These are phyloP conservation scores for Pulveroboletus sp. DNA, from an alignment of 768 basidiomycete species.

Conservation along the genomic window DNA sequence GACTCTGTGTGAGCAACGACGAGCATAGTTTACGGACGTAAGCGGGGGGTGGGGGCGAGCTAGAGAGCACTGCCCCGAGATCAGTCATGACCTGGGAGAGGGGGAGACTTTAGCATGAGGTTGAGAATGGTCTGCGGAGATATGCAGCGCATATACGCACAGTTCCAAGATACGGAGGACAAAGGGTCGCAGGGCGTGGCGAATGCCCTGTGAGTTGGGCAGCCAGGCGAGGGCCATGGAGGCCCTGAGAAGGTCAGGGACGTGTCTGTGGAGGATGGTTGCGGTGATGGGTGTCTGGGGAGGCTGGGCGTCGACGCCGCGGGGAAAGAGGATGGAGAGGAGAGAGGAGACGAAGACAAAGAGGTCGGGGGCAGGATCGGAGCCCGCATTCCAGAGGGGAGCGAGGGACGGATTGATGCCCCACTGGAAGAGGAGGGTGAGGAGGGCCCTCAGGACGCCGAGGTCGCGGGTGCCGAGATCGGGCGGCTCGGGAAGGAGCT, in stretches of 20 bases:
- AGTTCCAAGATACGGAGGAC: constrained; percentile 55
- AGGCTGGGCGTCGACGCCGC: constrained; percentile 43
- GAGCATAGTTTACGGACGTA: constrained; percentile 59
- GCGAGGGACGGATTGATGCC: constrained; percentile 52
- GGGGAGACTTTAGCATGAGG: constrained; percentile 42
- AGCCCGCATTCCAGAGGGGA: constrained; percentile 33
- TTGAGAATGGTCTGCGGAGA: constrained; percentile 9
- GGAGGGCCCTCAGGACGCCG: constrained; percentile 53
- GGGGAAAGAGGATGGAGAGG: constrained; percentile 50
- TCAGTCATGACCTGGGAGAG: constrained; percentile 63
- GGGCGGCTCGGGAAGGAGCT: constrained; percentile 36
- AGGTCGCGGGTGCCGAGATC: constrained; percentile 66
- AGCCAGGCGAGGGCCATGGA: constrained; percentile 71
- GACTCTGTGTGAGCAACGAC: constrained; percentile 63
- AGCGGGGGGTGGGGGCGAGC: constrained; percentile 35
- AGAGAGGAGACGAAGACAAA: constrained; percentile 42
- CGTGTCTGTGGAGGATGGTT: constrained; percentile 53
- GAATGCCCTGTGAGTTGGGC: constrained; percentile 45
- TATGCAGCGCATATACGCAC: constrained; percentile 42
- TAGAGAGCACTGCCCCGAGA: constrained; percentile 57
- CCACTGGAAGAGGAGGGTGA: constrained; percentile 73
- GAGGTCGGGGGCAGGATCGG: constrained; percentile 38
- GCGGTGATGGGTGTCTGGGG: constrained; percentile 60
- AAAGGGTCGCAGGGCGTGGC: constrained; percentile 47
- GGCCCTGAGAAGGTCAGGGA: constrained; percentile 55